These are phyloP conservation scores for Geranium brycei DNA, from an alignment of 345 rosid genomes.

Conservation along the genomic window DNA sequence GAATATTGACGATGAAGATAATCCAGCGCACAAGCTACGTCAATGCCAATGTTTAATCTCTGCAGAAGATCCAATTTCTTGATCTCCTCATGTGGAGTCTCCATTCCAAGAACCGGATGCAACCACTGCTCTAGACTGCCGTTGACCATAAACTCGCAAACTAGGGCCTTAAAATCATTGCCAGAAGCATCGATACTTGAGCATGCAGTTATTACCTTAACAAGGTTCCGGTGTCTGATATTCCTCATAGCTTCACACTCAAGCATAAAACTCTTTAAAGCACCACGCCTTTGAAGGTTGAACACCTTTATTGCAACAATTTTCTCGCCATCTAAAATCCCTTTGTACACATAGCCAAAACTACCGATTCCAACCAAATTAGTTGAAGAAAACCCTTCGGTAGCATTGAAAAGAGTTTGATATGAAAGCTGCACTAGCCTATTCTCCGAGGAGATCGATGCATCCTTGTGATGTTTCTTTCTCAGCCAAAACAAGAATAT, in stretches of 20 bases:
- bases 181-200: constrained; percentile 15
- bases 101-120: not conserved
- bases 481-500: not conserved
- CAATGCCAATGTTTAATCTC: not conserved
- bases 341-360: constrained; percentile 20
- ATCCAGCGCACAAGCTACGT: constrained; percentile 12
- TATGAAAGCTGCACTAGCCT: constrained; percentile 8
- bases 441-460: not conserved
- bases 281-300: constrained; percentile 14
- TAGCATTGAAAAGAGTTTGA: constrained; percentile 17
- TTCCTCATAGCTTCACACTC: constrained; percentile 19
- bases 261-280: constrained; percentile 14
- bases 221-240: constrained; percentile 19
- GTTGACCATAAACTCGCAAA: constrained; percentile 10
- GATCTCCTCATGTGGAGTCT: not conserved
- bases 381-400: constrained; percentile 12
- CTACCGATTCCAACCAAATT: constrained; percentile 18
- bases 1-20: constrained; percentile 14
- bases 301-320: constrained; percentile 16
- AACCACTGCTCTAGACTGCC: constrained; percentile 12
- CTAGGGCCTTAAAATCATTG: constrained; percentile 20
- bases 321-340: constrained; percentile 2
- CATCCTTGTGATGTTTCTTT: constrained; percentile 2
- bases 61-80: not conserved
- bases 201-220: constrained; percentile 16